These are phyloP conservation scores for Verticillium isaacii DNA, from an alignment of 2,329 filamentous ascomycete genomes.

Conservation along the genomic window DNA sequence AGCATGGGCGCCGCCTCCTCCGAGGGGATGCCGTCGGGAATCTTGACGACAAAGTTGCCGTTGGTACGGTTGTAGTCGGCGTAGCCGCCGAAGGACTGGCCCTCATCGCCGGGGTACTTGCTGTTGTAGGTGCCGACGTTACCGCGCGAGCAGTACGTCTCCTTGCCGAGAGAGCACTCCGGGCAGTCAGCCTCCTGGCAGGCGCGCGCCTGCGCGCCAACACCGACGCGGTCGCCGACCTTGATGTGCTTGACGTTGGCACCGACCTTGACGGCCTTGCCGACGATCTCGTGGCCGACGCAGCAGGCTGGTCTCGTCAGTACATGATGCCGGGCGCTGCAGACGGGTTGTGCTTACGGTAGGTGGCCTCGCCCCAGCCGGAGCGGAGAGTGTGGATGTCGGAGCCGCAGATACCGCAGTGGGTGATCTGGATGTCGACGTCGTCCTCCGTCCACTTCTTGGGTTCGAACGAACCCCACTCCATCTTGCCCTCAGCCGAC, in stretches of 20 bases:
- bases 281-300: slow-evolving; percentile 54
- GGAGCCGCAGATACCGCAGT: slow-evolving; percentile 62
- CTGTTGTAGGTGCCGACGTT: slow-evolving; percentile 57
- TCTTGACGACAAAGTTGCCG: slow-evolving; percentile 35
- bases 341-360: slow-evolving; percentile 21
- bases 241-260: slow-evolving; percentile 58
- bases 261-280: slow-evolving; percentile 65
- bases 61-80: slow-evolving; percentile 44
- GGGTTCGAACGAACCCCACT: slow-evolving; percentile 52
- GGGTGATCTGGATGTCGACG: slow-evolving; percentile 59
- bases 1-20: slow-evolving; percentile 5
- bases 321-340: background rate
- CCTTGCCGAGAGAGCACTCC: slow-evolving; percentile 61
- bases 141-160: slow-evolving; percentile 60
- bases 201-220: slow-evolving; percentile 63
- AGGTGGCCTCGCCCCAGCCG: slow-evolving; percentile 40
- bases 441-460: slow-evolving; percentile 62
- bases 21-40: slow-evolving; percentile 2
- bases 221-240: slow-evolving; percentile 60
- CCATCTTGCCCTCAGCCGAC: slow-evolving; percentile 44
- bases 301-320: background rate
- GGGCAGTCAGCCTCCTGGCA: slow-evolving; percentile 55
- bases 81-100: slow-evolving; percentile 58
- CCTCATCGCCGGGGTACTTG: slow-evolving; percentile 51
- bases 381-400: slow-evolving; percentile 55